Evolutionary conservation across 257 asterid species (phyloP).

Genomic region (Cinchona pubescens): DNA sequence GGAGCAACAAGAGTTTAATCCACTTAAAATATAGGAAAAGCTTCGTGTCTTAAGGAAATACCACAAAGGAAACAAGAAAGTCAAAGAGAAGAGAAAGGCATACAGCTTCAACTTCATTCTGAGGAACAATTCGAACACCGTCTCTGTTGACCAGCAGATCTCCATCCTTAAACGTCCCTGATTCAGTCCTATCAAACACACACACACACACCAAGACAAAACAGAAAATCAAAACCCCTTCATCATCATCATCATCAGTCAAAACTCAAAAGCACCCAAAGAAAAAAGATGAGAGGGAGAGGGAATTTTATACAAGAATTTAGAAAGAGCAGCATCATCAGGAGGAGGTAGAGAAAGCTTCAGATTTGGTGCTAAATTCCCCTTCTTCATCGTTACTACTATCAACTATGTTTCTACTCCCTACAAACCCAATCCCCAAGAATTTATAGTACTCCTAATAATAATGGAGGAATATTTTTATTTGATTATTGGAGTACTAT

Average conservation of each 20-base stretch:
- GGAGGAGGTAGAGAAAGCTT: constrained; percentile 88
- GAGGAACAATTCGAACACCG: constrained; percentile 83
- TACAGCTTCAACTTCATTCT: constrained; percentile 71
- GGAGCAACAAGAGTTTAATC: not conserved
- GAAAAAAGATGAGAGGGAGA: not conserved
- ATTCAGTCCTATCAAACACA: constrained; percentile 59
- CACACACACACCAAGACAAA: constrained; percentile 10
- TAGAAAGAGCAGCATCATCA: constrained; percentile 72
- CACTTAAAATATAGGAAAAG: not conserved
- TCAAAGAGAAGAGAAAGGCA: constrained; percentile 8
- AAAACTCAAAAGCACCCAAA: not conserved
- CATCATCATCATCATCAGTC: not conserved
- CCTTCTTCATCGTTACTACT: constrained; percentile 77
- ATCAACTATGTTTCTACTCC: not conserved
- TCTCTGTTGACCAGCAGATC: constrained; percentile 91
- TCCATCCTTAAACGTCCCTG: constrained; percentile 97
- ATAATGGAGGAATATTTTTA: too few relatives aligned
- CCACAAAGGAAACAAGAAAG: not conserved
- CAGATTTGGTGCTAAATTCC: constrained; percentile 68
- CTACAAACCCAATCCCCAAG: too few relatives aligned
- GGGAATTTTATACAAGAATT: constrained; percentile 59
- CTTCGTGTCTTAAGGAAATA: too few relatives aligned
- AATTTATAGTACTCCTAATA: too few relatives aligned
- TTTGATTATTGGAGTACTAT: too few relatives aligned
- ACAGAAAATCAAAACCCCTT: not conserved